phyloP scores from a whole-genome alignment of 2,329 filamentous ascomycete species.

The Cryoendolithus antarcticus region DNA sequence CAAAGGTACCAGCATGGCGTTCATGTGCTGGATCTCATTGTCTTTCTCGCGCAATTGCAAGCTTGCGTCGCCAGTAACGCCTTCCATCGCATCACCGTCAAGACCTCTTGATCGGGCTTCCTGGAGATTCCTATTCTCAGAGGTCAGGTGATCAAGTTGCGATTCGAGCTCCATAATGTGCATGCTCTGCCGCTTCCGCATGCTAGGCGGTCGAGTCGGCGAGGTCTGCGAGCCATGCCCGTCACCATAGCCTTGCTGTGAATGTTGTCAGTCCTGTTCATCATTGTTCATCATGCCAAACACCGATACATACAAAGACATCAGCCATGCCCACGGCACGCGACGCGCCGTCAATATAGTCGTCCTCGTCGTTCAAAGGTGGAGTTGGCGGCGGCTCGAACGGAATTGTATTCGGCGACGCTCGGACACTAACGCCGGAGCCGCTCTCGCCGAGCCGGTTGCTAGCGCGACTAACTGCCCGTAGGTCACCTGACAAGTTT shows the following conservation, averaged over 20 bases:
- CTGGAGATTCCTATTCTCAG: conserved; percentile 70
- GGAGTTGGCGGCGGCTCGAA: conserved; percentile 33
- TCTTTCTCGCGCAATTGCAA: conserved; percentile 69
- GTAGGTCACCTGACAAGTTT: conserved; percentile 62
- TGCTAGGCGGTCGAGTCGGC: conserved; percentile 84
- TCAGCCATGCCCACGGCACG: conserved; percentile 79
- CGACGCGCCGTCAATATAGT: conserved; percentile 78
- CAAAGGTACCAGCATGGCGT: conserved; percentile 64
- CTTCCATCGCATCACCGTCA: conserved; percentile 52
- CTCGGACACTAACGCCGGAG: conserved; percentile 24
- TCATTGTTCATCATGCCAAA: conserved; percentile 4
- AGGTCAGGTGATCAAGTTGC: conserved; percentile 68
- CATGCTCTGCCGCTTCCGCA: conserved; percentile 95
- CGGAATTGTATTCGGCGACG: conserved; percentile 25
- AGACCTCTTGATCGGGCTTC: conserved; percentile 38
- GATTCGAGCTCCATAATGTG: conserved; percentile 82
- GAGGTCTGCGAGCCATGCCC: conserved; percentile 78
- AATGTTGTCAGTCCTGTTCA: conserved; percentile 13
- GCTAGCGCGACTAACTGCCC: conserved; percentile 45
- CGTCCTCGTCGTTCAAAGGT: conserved; percentile 54
- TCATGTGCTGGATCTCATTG: conserved; percentile 64
- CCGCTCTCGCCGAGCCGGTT: conserved; percentile 37
- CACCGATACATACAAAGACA: conserved; percentile 74
- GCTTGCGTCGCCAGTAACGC: too few relatives aligned
- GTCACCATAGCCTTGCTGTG: conserved; percentile 85